phyloP scores from a whole-genome alignment of 1,284 basidiomycete genomes.

The Golubevia pallescens region DNA sequence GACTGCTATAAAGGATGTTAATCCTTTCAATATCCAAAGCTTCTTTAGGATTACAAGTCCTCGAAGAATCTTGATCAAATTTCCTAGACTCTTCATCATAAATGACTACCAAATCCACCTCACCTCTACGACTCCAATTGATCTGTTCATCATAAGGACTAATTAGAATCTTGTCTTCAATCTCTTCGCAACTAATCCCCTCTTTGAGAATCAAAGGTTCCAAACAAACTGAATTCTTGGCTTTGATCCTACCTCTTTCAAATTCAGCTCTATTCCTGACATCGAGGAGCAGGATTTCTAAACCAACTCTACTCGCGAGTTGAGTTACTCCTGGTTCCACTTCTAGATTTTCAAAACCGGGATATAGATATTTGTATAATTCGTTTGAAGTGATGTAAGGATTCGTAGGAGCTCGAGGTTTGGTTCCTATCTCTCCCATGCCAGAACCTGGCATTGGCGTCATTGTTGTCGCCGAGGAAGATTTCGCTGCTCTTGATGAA shows the following conservation, averaged over 20 bases:
- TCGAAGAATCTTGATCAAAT: neutral
- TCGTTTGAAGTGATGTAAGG: constrained; percentile 47
- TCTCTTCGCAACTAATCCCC: constrained; percentile 7
- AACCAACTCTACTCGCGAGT: constrained; percentile 35
- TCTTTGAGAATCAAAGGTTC: constrained; percentile 12
- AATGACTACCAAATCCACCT: constrained; percentile 53
- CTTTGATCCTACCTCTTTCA: constrained; percentile 36
- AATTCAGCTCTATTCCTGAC: constrained; percentile 40
- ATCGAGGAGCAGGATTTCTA: constrained; percentile 45
- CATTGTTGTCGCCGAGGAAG: neutral
- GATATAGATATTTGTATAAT: constrained; percentile 47
- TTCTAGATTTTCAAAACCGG: constrained; percentile 42
- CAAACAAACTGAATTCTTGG: constrained; percentile 36
- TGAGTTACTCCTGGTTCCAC: constrained; percentile 30
- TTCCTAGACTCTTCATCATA: constrained; percentile 41
- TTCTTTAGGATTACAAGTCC: neutral
- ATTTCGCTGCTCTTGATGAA: neutral
- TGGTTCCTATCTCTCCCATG: constrained; percentile 16
- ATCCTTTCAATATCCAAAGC: neutral
- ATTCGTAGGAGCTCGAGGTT: constrained; percentile 33
- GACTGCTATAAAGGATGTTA: neutral
- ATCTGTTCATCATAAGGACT: constrained; percentile 36
- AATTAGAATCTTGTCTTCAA: constrained; percentile 38
- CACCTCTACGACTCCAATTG: constrained; percentile 32
- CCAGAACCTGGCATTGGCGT: neutral